Evolutionary conservation across 768 basidiomycete species (phyloP), one percentile per base, ranked within the genome.

Genomic region (Calocybe gangraenosa): DNA sequence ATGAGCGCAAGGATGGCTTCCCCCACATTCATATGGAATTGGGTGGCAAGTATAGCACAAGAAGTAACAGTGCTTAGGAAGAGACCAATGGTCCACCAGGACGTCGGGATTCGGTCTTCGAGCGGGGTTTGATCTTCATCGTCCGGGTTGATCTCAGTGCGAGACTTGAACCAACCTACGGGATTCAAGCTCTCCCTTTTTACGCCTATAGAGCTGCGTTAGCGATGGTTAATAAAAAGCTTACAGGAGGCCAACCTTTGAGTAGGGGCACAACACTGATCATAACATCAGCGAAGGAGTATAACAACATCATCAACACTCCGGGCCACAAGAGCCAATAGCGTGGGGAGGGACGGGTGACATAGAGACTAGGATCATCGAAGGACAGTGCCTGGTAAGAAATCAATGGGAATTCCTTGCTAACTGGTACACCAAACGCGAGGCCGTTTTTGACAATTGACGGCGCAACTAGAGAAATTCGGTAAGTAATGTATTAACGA

Each of bases 241-340:
- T 8, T 35, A 35, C 7, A 20, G 82, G 68, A 39, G 82, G 40
- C 44, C 50, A 45, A 70, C 65, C 51, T n/a, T 36, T 36, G 44
- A 71, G 25, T 43, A 70, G 47, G 25, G 73, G 70, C 5, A 60
- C 49, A 35, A 71, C 51, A 51, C 62, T 71, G 50, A 78, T 54
- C 39, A 66, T 46, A 45, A 81, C 68, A 46, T 81, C 79, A 25
- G 73, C 67, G 57, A 79, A 78, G 37, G 78, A 76, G 60, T 78
- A 81, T 46, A 81, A 52, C 52, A 82, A 64, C 76, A 82, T 81
- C 62, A 81, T 67, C 37, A 81, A 57, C 47, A 80, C 74, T 58
- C 80, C 79, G 28, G 79, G 79, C 80, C 79, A 81, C 28, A 81
- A 60, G 38, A 81, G 65, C 81, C 79, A 81, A 60, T 80, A 79